Percentiles rank a stretch among this genome's conserved stretches.
phyloP scores from a whole-genome alignment of 345 rosid species.

The Aquilaria yunnanensis region DNA sequence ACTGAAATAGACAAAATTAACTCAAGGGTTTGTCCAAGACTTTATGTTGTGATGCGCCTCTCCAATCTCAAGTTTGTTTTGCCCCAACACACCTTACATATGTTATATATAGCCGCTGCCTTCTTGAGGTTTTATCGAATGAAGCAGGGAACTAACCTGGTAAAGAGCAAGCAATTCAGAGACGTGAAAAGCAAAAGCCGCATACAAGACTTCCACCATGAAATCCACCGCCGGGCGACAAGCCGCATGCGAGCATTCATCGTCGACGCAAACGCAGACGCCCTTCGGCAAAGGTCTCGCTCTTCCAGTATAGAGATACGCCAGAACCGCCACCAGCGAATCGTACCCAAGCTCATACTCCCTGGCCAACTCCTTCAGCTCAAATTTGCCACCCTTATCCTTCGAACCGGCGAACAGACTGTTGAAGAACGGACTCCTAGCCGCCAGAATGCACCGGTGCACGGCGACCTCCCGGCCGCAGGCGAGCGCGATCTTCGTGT shows the following conservation, averaged over 20 bases:
- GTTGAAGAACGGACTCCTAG: slow-evolving; percentile 54
- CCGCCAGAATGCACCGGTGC: slow-evolving; percentile 78
- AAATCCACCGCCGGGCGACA: slow-evolving; percentile 67
- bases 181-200: slow-evolving; percentile 59
- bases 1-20: neutral
- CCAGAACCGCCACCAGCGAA: slow-evolving; percentile 48
- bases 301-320: slow-evolving; percentile 64
- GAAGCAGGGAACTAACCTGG: slow-evolving; percentile 32
- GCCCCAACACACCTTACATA: too few relatives aligned
- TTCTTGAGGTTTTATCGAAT: too few relatives aligned
- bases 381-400: slow-evolving; percentile 32
- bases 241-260: slow-evolving; percentile 57
- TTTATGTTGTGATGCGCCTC: too few relatives aligned
- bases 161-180: slow-evolving; percentile 53
- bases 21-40: too few relatives aligned
- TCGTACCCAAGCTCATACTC: slow-evolving; percentile 52
- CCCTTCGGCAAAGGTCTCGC: slow-evolving; percentile 40
- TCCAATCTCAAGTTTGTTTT: too few relatives aligned
- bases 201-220: slow-evolving; percentile 62
- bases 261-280: slow-evolving; percentile 60
- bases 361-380: slow-evolving; percentile 51
- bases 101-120: too few relatives aligned
- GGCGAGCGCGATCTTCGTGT: slow-evolving; percentile 50
- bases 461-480: slow-evolving; percentile 47
- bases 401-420: slow-evolving; percentile 32